These are phyloP conservation scores for Trichoderma polysporum DNA, from an alignment of 2,329 filamentous ascomycete genomes.

Conservation along the genomic window DNA sequence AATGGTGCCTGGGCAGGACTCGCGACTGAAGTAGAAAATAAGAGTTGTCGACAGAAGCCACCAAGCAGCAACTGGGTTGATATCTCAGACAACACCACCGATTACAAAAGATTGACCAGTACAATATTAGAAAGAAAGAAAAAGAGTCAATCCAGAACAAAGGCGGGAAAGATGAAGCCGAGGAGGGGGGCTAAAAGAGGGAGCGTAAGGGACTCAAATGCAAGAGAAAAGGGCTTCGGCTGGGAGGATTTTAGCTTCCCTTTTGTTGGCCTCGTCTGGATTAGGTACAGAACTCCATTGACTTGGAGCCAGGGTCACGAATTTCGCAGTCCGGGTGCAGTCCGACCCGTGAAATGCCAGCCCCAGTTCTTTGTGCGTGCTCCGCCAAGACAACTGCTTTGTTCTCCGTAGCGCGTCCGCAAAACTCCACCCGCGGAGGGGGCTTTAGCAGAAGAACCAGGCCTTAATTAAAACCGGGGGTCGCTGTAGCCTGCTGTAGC, in stretches of 20 bases:
- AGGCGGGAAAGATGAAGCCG: background rate
- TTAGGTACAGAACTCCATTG: background rate
- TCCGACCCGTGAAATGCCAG: slow-evolving; percentile 10
- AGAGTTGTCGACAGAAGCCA: background rate
- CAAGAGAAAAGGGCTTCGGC: background rate
- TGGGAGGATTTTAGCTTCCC: slow-evolving; percentile 17
- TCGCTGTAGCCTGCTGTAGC: background rate
- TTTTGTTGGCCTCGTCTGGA: background rate
- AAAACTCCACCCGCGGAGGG: slow-evolving; percentile 10
- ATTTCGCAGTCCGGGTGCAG: slow-evolving; percentile 12
- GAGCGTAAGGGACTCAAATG: background rate
- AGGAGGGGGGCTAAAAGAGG: background rate
- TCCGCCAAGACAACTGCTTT: background rate
- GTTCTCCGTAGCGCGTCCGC: slow-evolving; percentile 10
- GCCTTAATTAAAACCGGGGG: slow-evolving; percentile 4
- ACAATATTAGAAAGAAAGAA: background rate
- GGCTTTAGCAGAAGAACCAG: background rate
- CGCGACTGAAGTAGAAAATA: background rate
- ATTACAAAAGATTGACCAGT: slow-evolving; percentile 10
- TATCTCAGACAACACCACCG: background rate
- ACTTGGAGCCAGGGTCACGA: background rate
- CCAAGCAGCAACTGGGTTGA: background rate
- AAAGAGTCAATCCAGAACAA: background rate
- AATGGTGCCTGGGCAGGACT: background rate
- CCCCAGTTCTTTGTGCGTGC: background rate